Conservation (phyloP, 108 stramenopile species). For the Epithemia pelagica region DNA sequence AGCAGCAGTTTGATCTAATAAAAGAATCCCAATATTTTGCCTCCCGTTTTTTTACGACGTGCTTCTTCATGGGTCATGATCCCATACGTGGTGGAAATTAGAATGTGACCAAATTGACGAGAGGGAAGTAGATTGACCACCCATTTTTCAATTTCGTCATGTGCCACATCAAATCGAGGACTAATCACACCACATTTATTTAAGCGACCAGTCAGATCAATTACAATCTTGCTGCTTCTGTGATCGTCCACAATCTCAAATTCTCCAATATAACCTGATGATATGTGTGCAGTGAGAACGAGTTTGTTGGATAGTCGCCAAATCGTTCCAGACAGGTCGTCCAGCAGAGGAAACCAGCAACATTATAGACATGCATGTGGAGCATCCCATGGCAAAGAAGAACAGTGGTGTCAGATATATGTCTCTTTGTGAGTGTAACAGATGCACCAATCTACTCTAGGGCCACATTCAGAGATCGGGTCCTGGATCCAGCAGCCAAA, state of each 20-base stretch:
- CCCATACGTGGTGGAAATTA: conserved; percentile 95
- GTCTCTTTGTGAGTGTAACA: conserved; percentile 1
- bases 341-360: conserved; percentile 11
- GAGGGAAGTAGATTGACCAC: conserved; percentile 94
- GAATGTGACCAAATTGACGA: conserved; percentile 98
- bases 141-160: conserved; percentile 96
- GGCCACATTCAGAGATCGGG: background rate
- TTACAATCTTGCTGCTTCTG: conserved; percentile 97
- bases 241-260: conserved; percentile 99
- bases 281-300: too few species aligned
- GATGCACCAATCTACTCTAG: background rate
- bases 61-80: conserved; percentile 99
- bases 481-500: conserved; percentile 1
- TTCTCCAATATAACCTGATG: conserved; percentile 98
- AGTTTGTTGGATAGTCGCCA: too few species aligned
- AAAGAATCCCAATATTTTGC: conserved; percentile 99
- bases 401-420: background rate
- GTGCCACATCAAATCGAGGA: conserved; percentile 93
- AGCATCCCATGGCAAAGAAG: background rate
- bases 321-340: too few species aligned
- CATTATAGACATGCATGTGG: background rate
- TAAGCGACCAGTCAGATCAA: conserved; percentile 95
- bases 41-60: conserved; percentile 98
- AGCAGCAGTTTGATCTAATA: conserved; percentile 83
- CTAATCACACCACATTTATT: conserved; percentile 99